Conservation (phyloP, 140 eudicot species). For the Cichorium intybus region DNA sequence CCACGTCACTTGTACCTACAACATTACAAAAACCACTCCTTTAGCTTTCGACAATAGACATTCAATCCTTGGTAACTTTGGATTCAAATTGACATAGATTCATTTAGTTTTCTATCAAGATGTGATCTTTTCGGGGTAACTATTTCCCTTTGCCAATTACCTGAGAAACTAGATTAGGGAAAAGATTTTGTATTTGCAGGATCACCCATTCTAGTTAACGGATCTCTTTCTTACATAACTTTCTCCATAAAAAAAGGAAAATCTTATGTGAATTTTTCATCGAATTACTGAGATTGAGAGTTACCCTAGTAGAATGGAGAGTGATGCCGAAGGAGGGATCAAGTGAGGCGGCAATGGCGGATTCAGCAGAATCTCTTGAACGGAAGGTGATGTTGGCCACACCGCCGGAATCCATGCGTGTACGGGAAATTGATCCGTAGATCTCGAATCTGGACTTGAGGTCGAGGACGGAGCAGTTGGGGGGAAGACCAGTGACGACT, state of each 20-base stretch:
- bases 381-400: conserved; percentile 81
- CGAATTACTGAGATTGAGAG: not conserved
- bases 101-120: not conserved
- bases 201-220: not conserved
- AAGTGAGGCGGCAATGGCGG: conserved; percentile 66
- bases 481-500: conserved; percentile 61
- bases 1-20: conserved; percentile 83
- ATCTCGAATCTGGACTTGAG: conserved; percentile 83
- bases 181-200: too few species aligned
- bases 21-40: not conserved
- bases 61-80: not conserved
- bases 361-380: conserved; percentile 57
- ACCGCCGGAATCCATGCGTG: conserved; percentile 73
- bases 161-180: too few species aligned
- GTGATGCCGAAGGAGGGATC: conserved; percentile 80
- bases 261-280: not conserved
- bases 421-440: conserved; percentile 86
- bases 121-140: not conserved
- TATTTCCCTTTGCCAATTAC: too few species aligned
- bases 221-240: not conserved
- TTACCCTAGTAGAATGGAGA: conserved; percentile 55
- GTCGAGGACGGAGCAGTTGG: conserved; percentile 75
- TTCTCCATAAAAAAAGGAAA: not conserved
- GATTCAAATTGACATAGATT: not conserved
- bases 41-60: not conserved